Evolutionary conservation across 2,329 filamentous ascomycete genomes (phyloP).

Genomic region (Sporothrix pseudoabietina): DNA sequence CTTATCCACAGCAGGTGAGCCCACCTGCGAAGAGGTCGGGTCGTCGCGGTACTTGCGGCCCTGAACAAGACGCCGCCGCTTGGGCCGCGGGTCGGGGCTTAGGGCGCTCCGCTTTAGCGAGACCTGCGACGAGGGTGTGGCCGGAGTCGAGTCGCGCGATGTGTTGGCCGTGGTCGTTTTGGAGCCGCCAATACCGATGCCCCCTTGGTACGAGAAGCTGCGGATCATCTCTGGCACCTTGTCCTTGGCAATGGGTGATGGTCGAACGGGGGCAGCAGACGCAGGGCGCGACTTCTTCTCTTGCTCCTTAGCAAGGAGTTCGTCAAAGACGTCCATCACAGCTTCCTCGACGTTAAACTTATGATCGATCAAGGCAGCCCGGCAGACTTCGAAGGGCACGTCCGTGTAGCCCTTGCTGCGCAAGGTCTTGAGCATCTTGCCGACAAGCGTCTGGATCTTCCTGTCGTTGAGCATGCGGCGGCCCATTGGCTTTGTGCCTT

Average conservation of each 20-base stretch:
- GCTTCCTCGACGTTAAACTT: slow-evolving; percentile 32
- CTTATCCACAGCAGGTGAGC: slow-evolving; percentile 29
- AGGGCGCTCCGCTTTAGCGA: slow-evolving; percentile 28
- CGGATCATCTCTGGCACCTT: slow-evolving; percentile 33
- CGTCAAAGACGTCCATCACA: slow-evolving; percentile 29
- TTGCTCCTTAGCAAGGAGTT: not conserved
- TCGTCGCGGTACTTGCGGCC: slow-evolving; percentile 33
- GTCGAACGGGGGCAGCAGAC: not conserved
- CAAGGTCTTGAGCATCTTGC: slow-evolving; percentile 30
- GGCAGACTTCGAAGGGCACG: slow-evolving; percentile 23
- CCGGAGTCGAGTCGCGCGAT: slow-evolving; percentile 28
- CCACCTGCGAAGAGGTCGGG: slow-evolving; percentile 34
- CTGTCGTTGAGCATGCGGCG: slow-evolving; percentile 29
- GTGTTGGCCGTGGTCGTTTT: slow-evolving; percentile 17
- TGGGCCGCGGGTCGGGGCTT: slow-evolving; percentile 33
- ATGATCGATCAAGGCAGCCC: slow-evolving; percentile 26
- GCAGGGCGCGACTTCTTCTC: not conserved
- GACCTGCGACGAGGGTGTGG: slow-evolving; percentile 29
- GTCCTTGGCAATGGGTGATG: slow-evolving; percentile 12
- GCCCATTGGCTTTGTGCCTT: not conserved
- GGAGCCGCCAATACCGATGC: not conserved
- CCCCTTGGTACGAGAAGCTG: slow-evolving; percentile 32
- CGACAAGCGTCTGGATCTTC: slow-evolving; percentile 26
- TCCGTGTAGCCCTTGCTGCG: slow-evolving; percentile 23
- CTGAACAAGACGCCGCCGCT: slow-evolving; percentile 39